Base-by-base conservation (phyloP, 768 basidiomycete genomes). In the Russula brevipes region DNA sequence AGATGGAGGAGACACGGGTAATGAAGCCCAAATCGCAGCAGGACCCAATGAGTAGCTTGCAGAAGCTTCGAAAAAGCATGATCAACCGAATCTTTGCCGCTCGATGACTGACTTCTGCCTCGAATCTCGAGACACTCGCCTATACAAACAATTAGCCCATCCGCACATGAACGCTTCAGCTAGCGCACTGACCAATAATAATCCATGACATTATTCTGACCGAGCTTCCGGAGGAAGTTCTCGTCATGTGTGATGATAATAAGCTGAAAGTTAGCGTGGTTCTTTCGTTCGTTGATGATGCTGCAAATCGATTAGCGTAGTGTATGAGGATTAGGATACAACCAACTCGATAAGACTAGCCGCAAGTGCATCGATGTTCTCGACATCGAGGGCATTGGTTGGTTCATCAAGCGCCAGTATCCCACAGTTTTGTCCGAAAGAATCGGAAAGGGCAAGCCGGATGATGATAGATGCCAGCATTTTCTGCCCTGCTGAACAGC, bases 401-500 rank as follows among this genome's bases (percentile, higher is more conserved):
- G 97, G 97, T 77, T 99, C 97, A 70, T 99, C 97, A 63, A 99
- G 78, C 0, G 97, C 97, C 31, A 99, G 82, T 66, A 99, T 97
- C 19, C 97, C 97, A 74, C 97, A 98, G 69, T 96, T 97, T 73
- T 94, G 91, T 3, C 94, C 94, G 70, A 99, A 98, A 2, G 94
- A 96, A 72, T 99, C 97, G 5, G 96, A 96, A 33, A 99, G 81
- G 4, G 97, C 97, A 41, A 99, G 85, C 6, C 97, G 87, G 70
- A 99, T 98, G 75, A 98, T 93, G 74, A 98, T 98, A 24, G 92
- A 95, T 10, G 96, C 97, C 62, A 99, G 78, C 83, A 98, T 98
- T 77, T 99, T 99, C 76, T 99, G 97, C 0, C 97, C 97, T 1
- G 97, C 97, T 16, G 91, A 94, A 76, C 97, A 99, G 66, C 97